A percentile compares a stretch with the other conserved stretches of the same genome.
Conservation (phyloP, 495 filamentous ascomycete species). For the Neurospora tetrasperma region DNA sequence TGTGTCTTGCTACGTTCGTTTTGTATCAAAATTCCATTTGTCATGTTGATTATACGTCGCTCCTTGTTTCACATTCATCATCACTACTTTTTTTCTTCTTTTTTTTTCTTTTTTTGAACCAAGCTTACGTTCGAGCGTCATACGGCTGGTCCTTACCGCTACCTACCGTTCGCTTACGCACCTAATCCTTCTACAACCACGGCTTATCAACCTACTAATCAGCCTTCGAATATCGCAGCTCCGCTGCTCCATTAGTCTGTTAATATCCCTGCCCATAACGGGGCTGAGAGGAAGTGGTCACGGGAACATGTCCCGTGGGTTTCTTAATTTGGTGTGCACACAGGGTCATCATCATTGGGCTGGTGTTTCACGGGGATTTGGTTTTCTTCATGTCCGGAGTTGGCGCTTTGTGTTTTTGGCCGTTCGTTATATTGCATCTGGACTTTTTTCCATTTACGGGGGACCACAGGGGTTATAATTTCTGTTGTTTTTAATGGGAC, state of each 20-base stretch:
- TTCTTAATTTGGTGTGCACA: not conserved
- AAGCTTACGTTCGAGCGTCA: not conserved
- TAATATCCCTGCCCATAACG: not conserved
- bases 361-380: not conserved
- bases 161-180: not conserved
- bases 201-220: not conserved
- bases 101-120: not conserved
- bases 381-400: not conserved
- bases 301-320: not conserved
- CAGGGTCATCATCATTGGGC: not conserved
- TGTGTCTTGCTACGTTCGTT: not conserved
- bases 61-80: not conserved
- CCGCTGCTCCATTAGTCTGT: not conserved
- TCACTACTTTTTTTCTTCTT: not conserved
- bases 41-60: not conserved
- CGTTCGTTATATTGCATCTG: not conserved
- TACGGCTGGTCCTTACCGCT: not conserved
- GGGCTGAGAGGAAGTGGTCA: not conserved
- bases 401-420: not conserved
- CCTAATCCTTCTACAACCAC: not conserved
- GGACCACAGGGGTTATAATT: not conserved
- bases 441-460: not conserved
- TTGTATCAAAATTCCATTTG: not conserved
- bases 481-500: not conserved
- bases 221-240: not conserved